phyloP scores from a whole-genome alignment of 2,329 filamentous ascomycete genomes.

The Aspergillus niger region DNA sequence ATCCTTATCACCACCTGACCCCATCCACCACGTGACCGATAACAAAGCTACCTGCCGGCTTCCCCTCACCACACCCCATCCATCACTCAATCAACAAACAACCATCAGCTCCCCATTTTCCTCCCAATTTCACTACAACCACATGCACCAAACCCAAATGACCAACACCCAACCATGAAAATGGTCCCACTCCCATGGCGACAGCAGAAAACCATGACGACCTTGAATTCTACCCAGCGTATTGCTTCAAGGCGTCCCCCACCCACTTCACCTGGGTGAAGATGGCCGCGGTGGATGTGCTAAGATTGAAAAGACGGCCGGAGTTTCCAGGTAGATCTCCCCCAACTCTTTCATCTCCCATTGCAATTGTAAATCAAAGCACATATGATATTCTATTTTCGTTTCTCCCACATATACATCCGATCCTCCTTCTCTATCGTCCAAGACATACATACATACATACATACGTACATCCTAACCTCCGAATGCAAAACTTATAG shows the following conservation, averaged over 20 bases:
- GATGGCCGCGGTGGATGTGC: slow-evolving; percentile 58
- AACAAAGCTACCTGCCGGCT: neutral
- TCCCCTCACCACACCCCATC: neutral
- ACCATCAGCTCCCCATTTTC: no score
- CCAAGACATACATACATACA: neutral
- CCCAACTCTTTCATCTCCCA: no score
- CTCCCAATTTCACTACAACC: no score
- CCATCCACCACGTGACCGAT: no score
- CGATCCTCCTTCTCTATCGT: neutral
- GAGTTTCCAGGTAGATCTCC: slow-evolving; percentile 54
- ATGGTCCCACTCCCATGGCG: slow-evolving; percentile 14
- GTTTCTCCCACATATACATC: neutral
- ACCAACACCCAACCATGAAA: neutral
- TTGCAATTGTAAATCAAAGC: no score
- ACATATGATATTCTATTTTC: no score
- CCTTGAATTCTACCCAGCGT: slow-evolving; percentile 57
- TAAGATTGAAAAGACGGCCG: slow-evolving; percentile 49
- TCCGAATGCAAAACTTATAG: slow-evolving; percentile 31
- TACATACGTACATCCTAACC: no score
- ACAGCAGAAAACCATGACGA: slow-evolving; percentile 24
- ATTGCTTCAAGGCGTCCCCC: slow-evolving; percentile 61
- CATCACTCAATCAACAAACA: neutral
- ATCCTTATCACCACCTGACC: no score
- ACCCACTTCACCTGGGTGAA: slow-evolving; percentile 67
- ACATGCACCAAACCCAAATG: neutral